A percentile compares a stretch with the other conserved stretches of the same genome.
phyloP scores from a whole-genome alignment of 75 land plant genomes.

The Ceratopteris richardii region DNA sequence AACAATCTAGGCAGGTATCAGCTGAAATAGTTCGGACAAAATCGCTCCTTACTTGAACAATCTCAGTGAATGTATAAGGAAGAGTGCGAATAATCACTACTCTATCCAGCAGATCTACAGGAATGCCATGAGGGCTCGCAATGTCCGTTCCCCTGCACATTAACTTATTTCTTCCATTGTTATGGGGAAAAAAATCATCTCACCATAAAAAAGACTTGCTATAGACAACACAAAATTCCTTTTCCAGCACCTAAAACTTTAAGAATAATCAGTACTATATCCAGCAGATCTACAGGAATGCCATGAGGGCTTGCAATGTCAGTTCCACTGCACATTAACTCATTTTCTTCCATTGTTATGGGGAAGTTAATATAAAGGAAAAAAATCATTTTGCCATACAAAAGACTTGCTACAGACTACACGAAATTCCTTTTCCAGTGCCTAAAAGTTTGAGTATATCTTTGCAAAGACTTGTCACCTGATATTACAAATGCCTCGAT shows the following conservation, averaged over 20 bases:
- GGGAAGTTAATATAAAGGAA: too few relatives aligned
- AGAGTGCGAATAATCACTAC: conserved; percentile 80
- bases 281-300: conserved; percentile 89
- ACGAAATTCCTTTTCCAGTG: not conserved
- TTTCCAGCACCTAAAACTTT: too few relatives aligned
- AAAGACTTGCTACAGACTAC: too few relatives aligned
- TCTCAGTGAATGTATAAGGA: conserved; percentile 83
- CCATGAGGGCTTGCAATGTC: conserved; percentile 97
- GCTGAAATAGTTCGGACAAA: too few relatives aligned
- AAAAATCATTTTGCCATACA: too few relatives aligned
- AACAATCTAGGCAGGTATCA: too few relatives aligned
- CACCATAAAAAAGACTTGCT: too few relatives aligned
- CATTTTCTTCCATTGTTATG: too few relatives aligned
- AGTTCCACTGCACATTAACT: conserved; percentile 78
- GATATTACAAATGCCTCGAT: conserved; percentile 85
- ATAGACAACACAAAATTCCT: too few relatives aligned
- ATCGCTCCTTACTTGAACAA: conserved; percentile 69
- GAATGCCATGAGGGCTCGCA: conserved; percentile 95
- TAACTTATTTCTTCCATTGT: not conserved
- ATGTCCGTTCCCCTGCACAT: conserved; percentile 83
- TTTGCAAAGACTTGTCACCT: too few relatives aligned
- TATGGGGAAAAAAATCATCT: too few relatives aligned
- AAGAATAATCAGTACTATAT: conserved; percentile 75
- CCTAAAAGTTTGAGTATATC: not conserved
- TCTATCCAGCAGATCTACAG: conserved; percentile 91